Base-by-base conservation (phyloP, 148 eudicot genomes). In the Arbutus unedo region DNA sequence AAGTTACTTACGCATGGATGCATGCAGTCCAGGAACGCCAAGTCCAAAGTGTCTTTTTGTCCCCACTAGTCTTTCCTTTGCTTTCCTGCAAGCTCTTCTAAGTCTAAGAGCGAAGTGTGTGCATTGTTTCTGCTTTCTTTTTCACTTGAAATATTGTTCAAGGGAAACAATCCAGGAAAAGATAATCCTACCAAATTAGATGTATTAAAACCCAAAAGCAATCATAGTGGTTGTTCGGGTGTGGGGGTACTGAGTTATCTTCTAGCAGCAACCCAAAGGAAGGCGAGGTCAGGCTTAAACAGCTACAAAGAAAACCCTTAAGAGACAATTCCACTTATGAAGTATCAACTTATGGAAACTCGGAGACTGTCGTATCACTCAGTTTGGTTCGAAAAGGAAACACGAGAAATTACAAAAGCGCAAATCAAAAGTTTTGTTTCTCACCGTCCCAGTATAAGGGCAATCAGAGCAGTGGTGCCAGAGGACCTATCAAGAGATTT, bases 391-490 rank as follows among this genome's bases (percentile, higher is more conserved):
- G 15, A 64, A 5, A 13, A 3, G 31, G 38, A 31, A 57, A 56
- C 48, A 53, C 43, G 71, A 54, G 38, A 18, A 31, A n/a, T 57
- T 66, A 66, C 71, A 43, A 6, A 16, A 77, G n/a, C 48, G 15
- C 55, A 16, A 66, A 67, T 19, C 10, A 13, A 21, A 57, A 75
- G n/a, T 62, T 57, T 14, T 83, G 81, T 66, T 74, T 48, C 84
- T 82, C 82, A 92, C 94, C 94, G 84, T 83, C 92, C 95, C 62
- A 90, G 72, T 64, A 91, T 76, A 72, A 92, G 86, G 73, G 90
- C 91, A 64, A 92, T 88, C 87, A 92, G 81, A 3, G 91, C 95
- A 21, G 95, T 92, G 81, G 95, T 92, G 83, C 95, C 95, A 43
- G 95, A 92, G 16, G 95, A 89, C 5, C 76, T 88, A 81, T 92